Conservation (phyloP, 2,329 filamentous ascomycete genomes). For the Aspergillus intermedius region DNA sequence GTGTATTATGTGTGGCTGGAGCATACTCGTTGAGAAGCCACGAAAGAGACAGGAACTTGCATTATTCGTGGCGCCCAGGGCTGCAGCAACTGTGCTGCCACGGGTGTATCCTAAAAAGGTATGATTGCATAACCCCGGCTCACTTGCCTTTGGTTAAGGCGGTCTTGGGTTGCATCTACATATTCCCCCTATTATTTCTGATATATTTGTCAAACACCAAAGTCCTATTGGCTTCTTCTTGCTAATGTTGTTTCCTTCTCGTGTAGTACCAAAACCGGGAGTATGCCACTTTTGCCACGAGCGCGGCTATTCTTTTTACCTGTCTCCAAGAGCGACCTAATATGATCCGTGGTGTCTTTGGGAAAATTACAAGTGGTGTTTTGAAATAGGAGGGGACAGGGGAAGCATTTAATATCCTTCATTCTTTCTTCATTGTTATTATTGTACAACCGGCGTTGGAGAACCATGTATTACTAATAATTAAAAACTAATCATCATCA, state of each 20-base stretch:
- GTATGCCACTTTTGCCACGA: constrained; percentile 58
- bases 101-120: constrained; percentile 55
- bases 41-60: constrained; percentile 66
- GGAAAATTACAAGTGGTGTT: constrained; percentile 42
- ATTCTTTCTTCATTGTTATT: background rate
- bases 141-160: background rate
- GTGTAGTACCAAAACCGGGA: constrained; percentile 60
- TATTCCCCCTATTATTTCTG: constrained; percentile 3
- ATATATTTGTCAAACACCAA: background rate
- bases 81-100: constrained; percentile 67
- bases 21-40: constrained; percentile 64
- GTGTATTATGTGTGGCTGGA: constrained; percentile 73
- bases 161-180: background rate
- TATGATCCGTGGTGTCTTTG: constrained; percentile 63
- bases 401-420: background rate
- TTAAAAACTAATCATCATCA: background rate
- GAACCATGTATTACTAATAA: background rate
- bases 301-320: constrained; percentile 64
- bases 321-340: constrained; percentile 56
- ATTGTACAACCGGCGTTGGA: background rate
- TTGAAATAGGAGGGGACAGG: constrained; percentile 12
- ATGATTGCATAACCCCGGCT: constrained; percentile 10
- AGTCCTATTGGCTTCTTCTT: constrained; percentile 3
- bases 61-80: constrained; percentile 73
- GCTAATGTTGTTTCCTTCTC: constrained; percentile 17